Evolutionary conservation across 2,329 filamentous ascomycete genomes (phyloP), one percentile per base, ranked within the genome.

Genomic region (Sporothrix phasma): DNA sequence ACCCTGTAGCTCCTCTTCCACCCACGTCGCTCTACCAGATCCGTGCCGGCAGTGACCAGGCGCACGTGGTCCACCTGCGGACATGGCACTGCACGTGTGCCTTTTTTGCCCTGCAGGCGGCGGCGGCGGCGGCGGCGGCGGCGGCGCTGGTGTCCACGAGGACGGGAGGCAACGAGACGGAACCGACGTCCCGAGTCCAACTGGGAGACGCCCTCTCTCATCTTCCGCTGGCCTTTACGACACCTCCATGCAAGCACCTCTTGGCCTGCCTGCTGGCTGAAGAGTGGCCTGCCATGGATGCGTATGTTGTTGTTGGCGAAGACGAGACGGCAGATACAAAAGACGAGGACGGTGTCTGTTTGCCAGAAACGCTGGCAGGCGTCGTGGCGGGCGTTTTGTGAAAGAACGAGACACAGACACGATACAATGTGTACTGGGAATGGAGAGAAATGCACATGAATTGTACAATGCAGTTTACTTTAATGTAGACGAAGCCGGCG

Each of bases 21-120:
- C 34, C 34, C 1, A 69, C 70, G 74, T 10, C 54, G 5, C 71
- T 67, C 63, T 64, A 69, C 67, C 61, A 68, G 43, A 56, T 68
- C 70, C 51, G 73, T 15, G 67, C 72, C 63, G 64, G 70, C 56
- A 65, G 71, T 26, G 66, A 62, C 41, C 65, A 67, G 46, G 67
- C 70, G 60, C 95, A 97, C 75, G 79, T 89, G 69, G 89, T 97
- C 17, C 84, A 87, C 10, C 80, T 92, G 1, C 70, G 74, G 0
- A 84, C 88, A 1, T 97, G 94, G 94, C 92, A 88, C 74, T 99
- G 94, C 75, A 90, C 85, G 1, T 99, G 94, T 77, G 88, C 92
- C 3, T 87, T 86, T 1, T 97, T 97, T 74, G 82, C 88, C 0
- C 87, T 95, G 67, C 80, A 49, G n/a, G 34, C 59, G 37, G 59